Base-by-base conservation (phyloP, 148 eudicot species). In the Rhododendron simsii region DNA sequence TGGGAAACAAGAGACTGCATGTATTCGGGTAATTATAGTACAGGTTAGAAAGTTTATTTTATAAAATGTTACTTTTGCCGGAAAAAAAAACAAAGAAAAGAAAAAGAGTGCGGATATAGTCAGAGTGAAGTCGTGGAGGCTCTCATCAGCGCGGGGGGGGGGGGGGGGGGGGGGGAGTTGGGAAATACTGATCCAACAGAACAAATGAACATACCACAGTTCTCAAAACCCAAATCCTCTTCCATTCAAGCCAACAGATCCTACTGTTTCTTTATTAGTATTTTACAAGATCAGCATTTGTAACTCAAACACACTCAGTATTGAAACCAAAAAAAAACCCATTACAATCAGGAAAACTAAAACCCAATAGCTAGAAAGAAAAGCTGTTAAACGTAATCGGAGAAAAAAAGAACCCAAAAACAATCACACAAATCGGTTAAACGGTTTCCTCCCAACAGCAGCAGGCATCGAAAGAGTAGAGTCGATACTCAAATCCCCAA, bases 391-490 rank as follows among this genome's bases (percentile, higher is more conserved):
- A 39, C 78, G n/a, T 35, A 47, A 48, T 71, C 26, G 13, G 20
- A 10, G 23, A 53, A 33, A 50, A 41, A 48, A 71, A 51, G 55
- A 35, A 73, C 86, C 15, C 83, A 89, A 81, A 86, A 45, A 16
- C 33, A 89, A 86, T 96, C 98, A 96, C 93, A 88, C 99, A 87
- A 92, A 96, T 87, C 98, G 90, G 92, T 98, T 95, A 90, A 98
- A 98, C 48, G 99, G 98, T 89, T 89, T 98, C 90, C 96, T 93
- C 65, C 99, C 98, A 85, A 92, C 88, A 13, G 88, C 84, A 75
- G 93, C 94, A 47, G 99, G 98, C 98, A 93, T 94, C 47, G 99
- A 96, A 84, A 87, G 87, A 9, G 95, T 81, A 9, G 99, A 96
- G 90, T 94, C 98, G 63, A 92, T 89, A 87, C 99, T 96, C 90